phyloP scores from a whole-genome alignment of 768 basidiomycete species.

The Austroboletus eburneus region DNA sequence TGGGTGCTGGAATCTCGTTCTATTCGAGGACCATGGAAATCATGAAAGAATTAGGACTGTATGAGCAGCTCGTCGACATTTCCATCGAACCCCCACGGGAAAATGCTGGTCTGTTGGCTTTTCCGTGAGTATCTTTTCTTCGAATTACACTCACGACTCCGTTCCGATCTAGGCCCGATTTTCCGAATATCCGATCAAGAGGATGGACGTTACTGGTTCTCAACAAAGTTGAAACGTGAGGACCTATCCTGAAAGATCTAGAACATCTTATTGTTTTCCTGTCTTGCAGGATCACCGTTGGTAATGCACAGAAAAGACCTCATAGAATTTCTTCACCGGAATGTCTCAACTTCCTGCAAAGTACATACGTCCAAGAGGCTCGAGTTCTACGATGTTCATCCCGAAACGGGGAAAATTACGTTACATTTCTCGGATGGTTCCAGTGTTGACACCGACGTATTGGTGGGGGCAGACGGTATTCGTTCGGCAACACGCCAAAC shows the following conservation, averaged over 20 bases:
- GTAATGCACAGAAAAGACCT: constrained; percentile 38
- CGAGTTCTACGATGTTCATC: constrained; percentile 22
- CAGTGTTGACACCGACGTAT: constrained; percentile 34
- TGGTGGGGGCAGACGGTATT: constrained; percentile 43
- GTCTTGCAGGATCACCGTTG: constrained; percentile 24
- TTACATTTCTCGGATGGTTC: constrained; percentile 37
- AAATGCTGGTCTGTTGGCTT: constrained; percentile 13
- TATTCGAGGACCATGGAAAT: constrained; percentile 46
- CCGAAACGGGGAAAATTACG: constrained; percentile 21
- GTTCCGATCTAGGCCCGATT: constrained; percentile 13
- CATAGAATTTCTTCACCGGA: constrained; percentile 28
- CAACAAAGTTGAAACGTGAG: constrained; percentile 23
- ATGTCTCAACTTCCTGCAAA: constrained; percentile 24
- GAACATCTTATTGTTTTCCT: not conserved
- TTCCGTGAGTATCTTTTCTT: not conserved
- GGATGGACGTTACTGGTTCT: constrained; percentile 26
- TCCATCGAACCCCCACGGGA: constrained; percentile 16
- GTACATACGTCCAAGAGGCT: constrained; percentile 36
- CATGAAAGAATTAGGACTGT: constrained; percentile 37
- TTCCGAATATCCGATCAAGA: constrained; percentile 4
- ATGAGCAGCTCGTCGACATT: constrained; percentile 28
- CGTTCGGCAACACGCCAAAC: constrained; percentile 32
- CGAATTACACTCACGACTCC: not conserved
- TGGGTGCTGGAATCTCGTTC: constrained; percentile 44
- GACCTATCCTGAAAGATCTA: not conserved